Evolutionary conservation across 2,329 filamentous ascomycete genomes (phyloP).

Genomic region (Aspergillus nomiae): DNA sequence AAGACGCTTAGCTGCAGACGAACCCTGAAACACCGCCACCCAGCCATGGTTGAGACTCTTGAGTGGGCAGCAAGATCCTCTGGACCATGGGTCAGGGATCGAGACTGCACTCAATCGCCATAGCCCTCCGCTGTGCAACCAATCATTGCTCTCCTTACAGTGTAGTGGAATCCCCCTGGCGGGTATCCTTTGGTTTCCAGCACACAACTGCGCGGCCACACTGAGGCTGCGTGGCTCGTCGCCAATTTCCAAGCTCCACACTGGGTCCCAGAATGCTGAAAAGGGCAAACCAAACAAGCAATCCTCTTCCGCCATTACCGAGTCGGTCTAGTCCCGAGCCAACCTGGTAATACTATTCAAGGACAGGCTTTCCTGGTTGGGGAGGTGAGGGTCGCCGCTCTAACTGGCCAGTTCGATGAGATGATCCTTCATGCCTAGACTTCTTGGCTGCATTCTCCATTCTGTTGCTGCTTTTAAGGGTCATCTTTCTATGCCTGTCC

Average conservation of each 20-base stretch:
- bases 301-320: not conserved
- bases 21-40: not conserved
- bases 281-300: not conserved
- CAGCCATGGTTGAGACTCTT: not conserved
- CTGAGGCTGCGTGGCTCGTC: not conserved
- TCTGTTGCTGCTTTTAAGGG: not conserved
- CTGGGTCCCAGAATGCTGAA: not conserved
- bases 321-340: not conserved
- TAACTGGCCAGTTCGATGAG: not conserved
- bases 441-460: not conserved
- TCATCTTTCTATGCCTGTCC: too few relatives aligned
- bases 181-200: not conserved
- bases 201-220: not conserved
- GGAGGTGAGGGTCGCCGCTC: not conserved
- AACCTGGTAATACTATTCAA: not conserved
- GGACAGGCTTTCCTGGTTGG: not conserved
- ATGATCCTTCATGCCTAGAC: not conserved
- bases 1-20: constrained; percentile 1
- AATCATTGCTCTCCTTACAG: not conserved
- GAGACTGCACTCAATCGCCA: not conserved
- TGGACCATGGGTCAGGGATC: not conserved
- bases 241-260: not conserved
- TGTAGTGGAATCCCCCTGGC: not conserved
- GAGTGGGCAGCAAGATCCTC: not conserved
- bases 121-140: not conserved